Evolutionary conservation across 2,329 filamentous ascomycete genomes (phyloP).

Genomic region (Claviceps pusilla): DNA sequence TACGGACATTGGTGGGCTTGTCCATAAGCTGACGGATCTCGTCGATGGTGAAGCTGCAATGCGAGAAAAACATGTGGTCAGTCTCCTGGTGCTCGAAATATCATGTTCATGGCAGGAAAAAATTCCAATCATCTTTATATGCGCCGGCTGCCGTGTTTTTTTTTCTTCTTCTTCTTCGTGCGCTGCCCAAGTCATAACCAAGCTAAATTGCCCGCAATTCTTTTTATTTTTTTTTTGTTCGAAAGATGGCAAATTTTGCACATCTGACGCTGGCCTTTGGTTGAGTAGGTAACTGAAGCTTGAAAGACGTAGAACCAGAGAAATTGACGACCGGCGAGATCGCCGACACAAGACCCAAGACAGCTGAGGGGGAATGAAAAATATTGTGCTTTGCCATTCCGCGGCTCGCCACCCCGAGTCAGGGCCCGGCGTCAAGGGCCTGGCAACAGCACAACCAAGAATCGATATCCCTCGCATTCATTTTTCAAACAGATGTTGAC

Average conservation of each 20-base stretch:
- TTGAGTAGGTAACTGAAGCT: too few relatives aligned
- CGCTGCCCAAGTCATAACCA: background rate
- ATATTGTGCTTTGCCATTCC: too few relatives aligned
- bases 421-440: too few relatives aligned
- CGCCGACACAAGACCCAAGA: too few relatives aligned
- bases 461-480: background rate
- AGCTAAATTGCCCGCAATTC: background rate
- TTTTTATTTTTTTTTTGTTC: constrained; percentile 1
- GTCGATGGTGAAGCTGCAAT: constrained; percentile 87
- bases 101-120: background rate
- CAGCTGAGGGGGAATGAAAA: too few relatives aligned
- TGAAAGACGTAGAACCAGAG: too few relatives aligned
- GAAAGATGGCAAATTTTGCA: too few relatives aligned
- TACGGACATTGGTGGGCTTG: constrained; percentile 64
- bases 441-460: background rate
- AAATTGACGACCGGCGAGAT: too few relatives aligned
- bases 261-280: too few relatives aligned
- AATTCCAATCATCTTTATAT: background rate
- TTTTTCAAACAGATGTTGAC: background rate
- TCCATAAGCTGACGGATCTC: constrained; percentile 71
- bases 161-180: background rate
- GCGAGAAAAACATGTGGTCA: constrained; percentile 6
- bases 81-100: background rate
- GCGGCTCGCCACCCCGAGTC: too few relatives aligned
- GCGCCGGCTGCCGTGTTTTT: background rate